Evolutionary conservation across 768 basidiomycete species (phyloP), one percentile per base, ranked within the genome.

Genomic region (Coprinopsis strossmayeri): DNA sequence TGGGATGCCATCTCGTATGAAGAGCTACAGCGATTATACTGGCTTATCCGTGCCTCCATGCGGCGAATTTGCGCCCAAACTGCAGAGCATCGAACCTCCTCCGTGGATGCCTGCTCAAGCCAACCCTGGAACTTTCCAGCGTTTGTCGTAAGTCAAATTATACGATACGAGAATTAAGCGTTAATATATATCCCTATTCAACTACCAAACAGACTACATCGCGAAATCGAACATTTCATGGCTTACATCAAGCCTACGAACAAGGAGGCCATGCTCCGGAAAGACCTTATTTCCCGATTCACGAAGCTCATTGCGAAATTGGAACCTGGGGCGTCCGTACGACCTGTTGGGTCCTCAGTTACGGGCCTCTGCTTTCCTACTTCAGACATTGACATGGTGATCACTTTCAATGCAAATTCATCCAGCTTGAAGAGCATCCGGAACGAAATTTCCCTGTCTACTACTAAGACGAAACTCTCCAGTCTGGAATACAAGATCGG

Each of bases 381-480:
- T 1, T 63, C 61, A 24, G 61, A 61, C 48, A 58, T 63, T 48
- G 60, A 63, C 40, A 61, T 63, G 59, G 57, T 59, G 15, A 51
- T 60, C 37, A 48, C 52, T 15, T 46, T 51, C 20, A 7, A 27
- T 3, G 21, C n/a, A n/a, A n/a, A n/a, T n/a, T n/a, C n/a, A n/a
- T n/a, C n/a, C n/a, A n/a, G n/a, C n/a, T n/a, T n/a, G n/a, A n/a
- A n/a, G n/a, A n/a, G n/a, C n/a, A n/a, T n/a, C n/a, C n/a, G n/a
- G n/a, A n/a, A n/a, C n/a, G n/a, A n/a, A n/a, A n/a, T n/a, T n/a
- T n/a, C n/a, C n/a, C n/a, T n/a, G n/a, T n/a, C n/a, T n/a, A n/a
- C 21, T 25, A 3, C 39, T 34, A 27, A 32, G 10, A 15, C 10
- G 1, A 7, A 23, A 20, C 17, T 42, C 4, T 21, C 40, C 21